These are phyloP conservation scores for Hirsutella minnesotensis DNA, from an alignment of 2,329 filamentous ascomycete genomes.

Conservation along the genomic window DNA sequence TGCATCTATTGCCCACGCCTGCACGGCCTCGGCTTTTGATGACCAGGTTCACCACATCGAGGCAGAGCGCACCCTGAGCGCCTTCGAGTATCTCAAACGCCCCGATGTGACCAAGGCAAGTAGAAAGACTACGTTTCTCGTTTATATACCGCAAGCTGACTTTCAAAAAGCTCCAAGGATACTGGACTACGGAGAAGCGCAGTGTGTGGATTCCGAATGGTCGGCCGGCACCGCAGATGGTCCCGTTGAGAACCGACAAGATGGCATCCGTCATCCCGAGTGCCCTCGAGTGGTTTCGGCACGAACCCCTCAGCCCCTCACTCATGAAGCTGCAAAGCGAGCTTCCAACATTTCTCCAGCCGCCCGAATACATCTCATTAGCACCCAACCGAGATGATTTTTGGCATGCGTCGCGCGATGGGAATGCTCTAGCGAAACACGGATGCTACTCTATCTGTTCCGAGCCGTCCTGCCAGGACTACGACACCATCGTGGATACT, in stretches of 20 bases:
- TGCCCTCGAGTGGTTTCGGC: neutral
- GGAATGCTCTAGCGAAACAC: conserved; percentile 11
- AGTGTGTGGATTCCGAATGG: conserved; percentile 3
- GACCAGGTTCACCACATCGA: neutral
- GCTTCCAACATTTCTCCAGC: conserved; percentile 5
- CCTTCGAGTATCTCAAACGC: conserved; percentile 22
- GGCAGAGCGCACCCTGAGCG: conserved; percentile 14
- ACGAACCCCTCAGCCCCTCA: conserved; percentile 6
- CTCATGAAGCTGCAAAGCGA: conserved; percentile 8
- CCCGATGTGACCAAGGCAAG: conserved; percentile 15
- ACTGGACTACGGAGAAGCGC: conserved; percentile 15
- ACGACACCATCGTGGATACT: conserved; percentile 16
- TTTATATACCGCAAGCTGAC: neutral
- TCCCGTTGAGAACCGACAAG: neutral
- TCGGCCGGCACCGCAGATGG: neutral
- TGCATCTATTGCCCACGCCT: conserved; percentile 19
- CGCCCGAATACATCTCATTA: conserved; percentile 12
- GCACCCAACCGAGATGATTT: conserved; percentile 16
- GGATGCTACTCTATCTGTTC: conserved; percentile 20
- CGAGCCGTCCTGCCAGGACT: conserved; percentile 15
- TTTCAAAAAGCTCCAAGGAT: conserved; percentile 13
- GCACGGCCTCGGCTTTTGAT: neutral
- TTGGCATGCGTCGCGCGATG: conserved; percentile 18
- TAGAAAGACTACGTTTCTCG: neutral
- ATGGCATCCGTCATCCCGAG: neutral